Evolutionary conservation across 768 basidiomycete species (phyloP).

Genomic region (Suillus variegatus): DNA sequence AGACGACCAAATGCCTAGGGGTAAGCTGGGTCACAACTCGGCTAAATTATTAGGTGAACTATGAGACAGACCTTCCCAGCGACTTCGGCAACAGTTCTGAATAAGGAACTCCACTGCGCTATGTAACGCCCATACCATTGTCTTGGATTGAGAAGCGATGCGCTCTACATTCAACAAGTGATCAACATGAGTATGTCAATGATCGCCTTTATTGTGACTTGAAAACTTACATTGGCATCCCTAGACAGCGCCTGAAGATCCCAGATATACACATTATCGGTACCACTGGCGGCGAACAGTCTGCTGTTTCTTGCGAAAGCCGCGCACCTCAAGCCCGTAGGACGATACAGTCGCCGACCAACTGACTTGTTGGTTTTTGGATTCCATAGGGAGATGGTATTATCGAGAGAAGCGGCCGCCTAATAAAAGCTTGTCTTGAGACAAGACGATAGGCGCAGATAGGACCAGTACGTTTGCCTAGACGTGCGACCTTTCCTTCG

Average conservation of each 20-base stretch:
- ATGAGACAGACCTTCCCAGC: background rate
- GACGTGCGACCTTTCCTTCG: background rate
- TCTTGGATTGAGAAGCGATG: background rate
- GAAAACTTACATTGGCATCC: background rate
- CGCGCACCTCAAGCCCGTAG: background rate
- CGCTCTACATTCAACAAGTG: background rate
- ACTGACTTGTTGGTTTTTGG: background rate
- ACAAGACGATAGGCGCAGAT: background rate
- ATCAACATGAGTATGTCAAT: background rate
- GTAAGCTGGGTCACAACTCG: background rate
- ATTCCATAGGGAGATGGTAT: background rate
- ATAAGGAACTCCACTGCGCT: no score
- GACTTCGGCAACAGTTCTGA: background rate
- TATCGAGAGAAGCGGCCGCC: background rate
- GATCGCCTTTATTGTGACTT: background rate
- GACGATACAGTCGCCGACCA: background rate
- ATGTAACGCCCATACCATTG: background rate
- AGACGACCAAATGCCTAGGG: background rate
- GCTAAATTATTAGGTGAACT: background rate
- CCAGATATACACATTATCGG: background rate
- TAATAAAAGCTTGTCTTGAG: background rate
- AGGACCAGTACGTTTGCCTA: background rate
- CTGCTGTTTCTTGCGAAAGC: constrained; percentile 1
- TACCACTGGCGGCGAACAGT: background rate
- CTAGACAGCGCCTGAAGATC: background rate